These are phyloP conservation scores for Pichia gijzeniarum DNA, from an alignment of 805 yeast species.

Conservation along the genomic window DNA sequence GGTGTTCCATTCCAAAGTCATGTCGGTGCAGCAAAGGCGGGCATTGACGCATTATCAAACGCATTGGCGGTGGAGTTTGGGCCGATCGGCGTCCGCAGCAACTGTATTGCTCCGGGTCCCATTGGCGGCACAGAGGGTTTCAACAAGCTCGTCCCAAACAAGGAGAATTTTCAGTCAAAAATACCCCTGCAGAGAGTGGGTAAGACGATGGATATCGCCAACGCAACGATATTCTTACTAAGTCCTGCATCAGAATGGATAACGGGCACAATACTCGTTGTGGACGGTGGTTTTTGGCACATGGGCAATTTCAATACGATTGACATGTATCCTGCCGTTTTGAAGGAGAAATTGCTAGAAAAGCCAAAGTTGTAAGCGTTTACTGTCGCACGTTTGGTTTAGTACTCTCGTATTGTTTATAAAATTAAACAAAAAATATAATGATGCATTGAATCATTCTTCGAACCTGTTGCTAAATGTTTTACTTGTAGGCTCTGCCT, in stretches of 20 bases:
- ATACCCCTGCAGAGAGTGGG: conserved; percentile 71
- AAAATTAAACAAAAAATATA: not conserved
- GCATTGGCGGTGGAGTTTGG: conserved; percentile 89
- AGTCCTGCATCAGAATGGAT: conserved; percentile 77
- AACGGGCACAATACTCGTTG: conserved; percentile 71
- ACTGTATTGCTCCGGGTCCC: conserved; percentile 89
- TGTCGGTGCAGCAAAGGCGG: conserved; percentile 95
- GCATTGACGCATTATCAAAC: conserved; percentile 80
- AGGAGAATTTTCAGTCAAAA: conserved; percentile 35
- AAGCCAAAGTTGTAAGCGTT: conserved; percentile 21
- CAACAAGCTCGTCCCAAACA: conserved; percentile 49
- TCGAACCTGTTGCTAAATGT: not conserved
- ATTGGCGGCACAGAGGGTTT: conserved; percentile 85
- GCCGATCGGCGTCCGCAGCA: conserved; percentile 77
- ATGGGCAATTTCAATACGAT: conserved; percentile 40
- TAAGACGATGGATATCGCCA: conserved; percentile 71
- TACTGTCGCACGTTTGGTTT: no score
- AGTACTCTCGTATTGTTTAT: no score
- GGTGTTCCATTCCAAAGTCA: conserved; percentile 88
- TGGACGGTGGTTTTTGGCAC: conserved; percentile 93
- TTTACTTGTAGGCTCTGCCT: not conserved
- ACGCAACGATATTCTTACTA: conserved; percentile 76
- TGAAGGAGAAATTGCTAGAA: conserved; percentile 27
- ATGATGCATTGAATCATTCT: not conserved
- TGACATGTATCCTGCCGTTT: conserved; percentile 37